Percentiles rank a stretch among this genome's conserved stretches.
These are phyloP conservation scores for Botrytis tulipae DNA, from an alignment of 2,329 filamentous ascomycete species.

Conservation along the genomic window DNA sequence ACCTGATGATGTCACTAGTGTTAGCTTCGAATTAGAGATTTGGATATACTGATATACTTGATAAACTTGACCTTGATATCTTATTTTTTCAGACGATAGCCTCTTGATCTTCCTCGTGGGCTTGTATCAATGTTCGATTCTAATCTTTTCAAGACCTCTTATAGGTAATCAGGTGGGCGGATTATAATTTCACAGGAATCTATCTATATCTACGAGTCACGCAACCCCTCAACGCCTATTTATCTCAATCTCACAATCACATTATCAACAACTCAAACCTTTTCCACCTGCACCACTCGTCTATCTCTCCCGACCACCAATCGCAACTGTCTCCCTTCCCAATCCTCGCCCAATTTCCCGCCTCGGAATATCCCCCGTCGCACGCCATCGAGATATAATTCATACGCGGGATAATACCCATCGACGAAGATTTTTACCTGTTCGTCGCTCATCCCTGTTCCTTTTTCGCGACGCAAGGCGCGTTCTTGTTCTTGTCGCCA, in stretches of 20 bases:
- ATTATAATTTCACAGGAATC: neutral
- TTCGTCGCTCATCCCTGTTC: conserved; percentile 63
- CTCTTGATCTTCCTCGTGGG: neutral
- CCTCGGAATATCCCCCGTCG: conserved; percentile 48
- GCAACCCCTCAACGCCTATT: neutral
- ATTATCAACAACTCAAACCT: conserved; percentile 25
- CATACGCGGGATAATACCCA: conserved; percentile 55
- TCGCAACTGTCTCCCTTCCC: conserved; percentile 48
- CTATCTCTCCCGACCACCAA: conserved; percentile 50
- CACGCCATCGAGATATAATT: conserved; percentile 51
- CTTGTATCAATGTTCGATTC: too few relatives aligned
- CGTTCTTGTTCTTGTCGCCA: conserved; percentile 68
- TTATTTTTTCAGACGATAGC: neutral
- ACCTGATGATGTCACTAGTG: neutral
- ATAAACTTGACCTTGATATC: neutral
- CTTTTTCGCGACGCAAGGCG: conserved; percentile 54
- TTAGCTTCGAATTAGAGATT: neutral
- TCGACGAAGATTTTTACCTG: conserved; percentile 65
- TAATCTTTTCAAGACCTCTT: neutral
- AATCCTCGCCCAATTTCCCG: conserved; percentile 17
- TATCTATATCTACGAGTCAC: neutral
- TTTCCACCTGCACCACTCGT: conserved; percentile 42
- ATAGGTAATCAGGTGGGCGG: neutral
- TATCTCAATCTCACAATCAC: neutral
- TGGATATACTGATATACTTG: neutral